phyloP scores from a whole-genome alignment of 352 stramenopile genomes.

The Phytophthora fragariaefolia region DNA sequence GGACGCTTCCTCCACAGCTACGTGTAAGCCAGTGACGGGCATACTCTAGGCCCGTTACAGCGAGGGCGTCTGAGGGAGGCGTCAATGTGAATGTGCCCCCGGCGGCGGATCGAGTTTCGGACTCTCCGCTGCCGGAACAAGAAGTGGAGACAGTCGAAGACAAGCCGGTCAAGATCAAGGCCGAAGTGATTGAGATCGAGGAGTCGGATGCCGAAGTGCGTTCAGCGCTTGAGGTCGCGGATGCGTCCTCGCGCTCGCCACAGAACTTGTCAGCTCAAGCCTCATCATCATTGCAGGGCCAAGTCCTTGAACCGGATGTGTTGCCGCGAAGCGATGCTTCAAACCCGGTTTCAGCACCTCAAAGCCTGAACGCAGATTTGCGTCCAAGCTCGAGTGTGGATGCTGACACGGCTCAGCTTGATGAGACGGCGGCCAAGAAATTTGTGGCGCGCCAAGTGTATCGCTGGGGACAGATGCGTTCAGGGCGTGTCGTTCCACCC shows the following conservation, averaged over 20 bases:
- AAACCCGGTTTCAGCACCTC: background rate
- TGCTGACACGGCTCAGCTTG: background rate
- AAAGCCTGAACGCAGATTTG: background rate
- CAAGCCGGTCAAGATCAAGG: background rate
- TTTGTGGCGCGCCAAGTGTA: background rate
- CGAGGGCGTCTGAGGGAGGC: no score
- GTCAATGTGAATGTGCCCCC: no score
- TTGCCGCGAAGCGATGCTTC: background rate
- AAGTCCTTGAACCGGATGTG: background rate
- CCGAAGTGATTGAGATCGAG: background rate
- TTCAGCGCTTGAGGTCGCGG: background rate
- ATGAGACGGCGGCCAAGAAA: background rate
- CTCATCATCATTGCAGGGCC: background rate
- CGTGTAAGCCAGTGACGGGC: no score
- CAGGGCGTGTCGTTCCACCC: background rate
- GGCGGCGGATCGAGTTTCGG: no score
- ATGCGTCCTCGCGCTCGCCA: background rate
- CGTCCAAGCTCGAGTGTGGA: background rate
- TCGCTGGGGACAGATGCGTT: background rate
- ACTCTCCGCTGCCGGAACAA: no score
- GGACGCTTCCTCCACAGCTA: no score
- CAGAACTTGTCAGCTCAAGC: background rate
- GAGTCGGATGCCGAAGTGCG: background rate
- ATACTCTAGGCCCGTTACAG: no score
- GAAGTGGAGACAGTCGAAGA: no score